Evolutionary conservation across 2,329 filamentous ascomycete genomes (phyloP).

Genomic region (Clonostachys rhizophaga): DNA sequence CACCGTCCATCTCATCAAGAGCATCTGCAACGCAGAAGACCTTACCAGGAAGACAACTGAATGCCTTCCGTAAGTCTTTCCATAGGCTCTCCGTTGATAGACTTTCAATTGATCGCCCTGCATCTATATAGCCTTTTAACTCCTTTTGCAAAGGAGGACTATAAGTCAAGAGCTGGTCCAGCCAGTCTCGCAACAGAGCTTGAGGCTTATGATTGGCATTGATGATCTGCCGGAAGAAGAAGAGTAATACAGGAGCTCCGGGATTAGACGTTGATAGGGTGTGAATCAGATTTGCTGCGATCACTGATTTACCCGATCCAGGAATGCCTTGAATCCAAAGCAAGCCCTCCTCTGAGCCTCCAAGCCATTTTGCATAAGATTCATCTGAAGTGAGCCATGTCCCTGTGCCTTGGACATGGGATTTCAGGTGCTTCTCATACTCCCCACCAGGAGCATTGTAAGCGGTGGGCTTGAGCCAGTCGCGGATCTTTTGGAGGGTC

Average conservation of each 20-base stretch:
- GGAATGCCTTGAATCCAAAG: slow-evolving; percentile 1
- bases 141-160: background rate
- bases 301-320: background rate
- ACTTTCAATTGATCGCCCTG: too few relatives aligned
- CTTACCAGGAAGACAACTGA: background rate
- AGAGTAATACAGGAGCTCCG: background rate
- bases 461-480: background rate
- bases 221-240: background rate
- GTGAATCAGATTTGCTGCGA: background rate
- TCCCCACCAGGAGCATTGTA: background rate
- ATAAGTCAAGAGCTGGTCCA: background rate
- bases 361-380: background rate
- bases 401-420: background rate
- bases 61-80: background rate
- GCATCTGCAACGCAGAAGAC: background rate
- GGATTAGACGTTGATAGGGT: background rate
- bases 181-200: background rate
- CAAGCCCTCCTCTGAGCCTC: background rate
- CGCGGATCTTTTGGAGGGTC: background rate
- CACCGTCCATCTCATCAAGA: background rate
- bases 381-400: background rate
- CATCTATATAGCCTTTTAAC: background rate
- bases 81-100: background rate
- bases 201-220: background rate
- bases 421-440: background rate